phyloP scores from a whole-genome alignment of 2,329 filamentous ascomycete genomes.

The Penicillium sclerotiorum region DNA sequence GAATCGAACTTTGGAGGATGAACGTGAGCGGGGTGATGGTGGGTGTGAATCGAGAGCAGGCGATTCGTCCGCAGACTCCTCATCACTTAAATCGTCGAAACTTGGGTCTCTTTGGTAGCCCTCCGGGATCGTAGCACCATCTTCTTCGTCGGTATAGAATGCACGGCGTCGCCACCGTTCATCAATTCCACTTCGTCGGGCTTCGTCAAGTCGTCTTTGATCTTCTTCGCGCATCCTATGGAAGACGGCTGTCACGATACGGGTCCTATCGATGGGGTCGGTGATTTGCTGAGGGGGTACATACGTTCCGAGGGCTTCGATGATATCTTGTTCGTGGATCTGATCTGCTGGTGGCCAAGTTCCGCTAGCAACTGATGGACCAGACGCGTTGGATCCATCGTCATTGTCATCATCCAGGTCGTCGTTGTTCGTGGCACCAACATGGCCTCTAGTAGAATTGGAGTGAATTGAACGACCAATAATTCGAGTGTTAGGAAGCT shows the following conservation, averaged over 20 bases:
- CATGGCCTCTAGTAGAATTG: conserved; percentile 8
- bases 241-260: conserved; percentile 42
- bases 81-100: conserved; percentile 50
- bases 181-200: conserved; percentile 53
- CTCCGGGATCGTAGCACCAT: conserved; percentile 67
- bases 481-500: conserved; percentile 21
- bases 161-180: conserved; percentile 75
- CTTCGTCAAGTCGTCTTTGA: conserved; percentile 39
- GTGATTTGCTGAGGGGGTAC: conserved; percentile 47
- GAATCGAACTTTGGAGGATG: conserved; percentile 78
- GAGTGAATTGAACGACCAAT: neutral
- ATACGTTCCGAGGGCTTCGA: conserved; percentile 45
- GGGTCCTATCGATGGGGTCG: conserved; percentile 44
- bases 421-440: conserved; percentile 16
- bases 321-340: conserved; percentile 44
- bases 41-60: conserved; percentile 37
- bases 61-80: conserved; percentile 56
- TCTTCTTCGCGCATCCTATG: conserved; percentile 44
- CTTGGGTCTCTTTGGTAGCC: conserved; percentile 57
- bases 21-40: conserved; percentile 63
- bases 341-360: conserved; percentile 45
- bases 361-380: conserved; percentile 32
- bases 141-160: conserved; percentile 85
- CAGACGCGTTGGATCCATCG: conserved; percentile 26
- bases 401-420: conserved; percentile 27